Percentiles rank a stretch among this genome's conserved stretches.
Evolutionary conservation across 2,329 filamentous ascomycete genomes (phyloP).

Genomic region (Aspergillus aculeatinus): DNA sequence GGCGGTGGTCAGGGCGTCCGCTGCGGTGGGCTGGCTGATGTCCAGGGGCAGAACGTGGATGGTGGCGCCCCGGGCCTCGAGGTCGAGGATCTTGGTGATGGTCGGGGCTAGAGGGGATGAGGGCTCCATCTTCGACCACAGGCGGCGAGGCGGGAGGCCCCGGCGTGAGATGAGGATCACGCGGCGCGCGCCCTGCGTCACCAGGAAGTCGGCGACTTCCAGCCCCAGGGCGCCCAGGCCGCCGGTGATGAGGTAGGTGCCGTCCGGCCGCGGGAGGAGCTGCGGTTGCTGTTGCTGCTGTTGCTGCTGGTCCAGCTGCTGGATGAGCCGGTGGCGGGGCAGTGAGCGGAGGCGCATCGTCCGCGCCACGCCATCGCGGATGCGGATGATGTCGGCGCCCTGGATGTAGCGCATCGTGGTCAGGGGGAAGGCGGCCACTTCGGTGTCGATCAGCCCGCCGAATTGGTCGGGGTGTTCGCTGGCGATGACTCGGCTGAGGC

Average conservation of each 20-base stretch:
- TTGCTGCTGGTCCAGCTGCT: background rate
- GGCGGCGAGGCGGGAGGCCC: slow-evolving; percentile 34
- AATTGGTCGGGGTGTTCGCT: slow-evolving; percentile 24
- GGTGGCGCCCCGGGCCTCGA: slow-evolving; percentile 36
- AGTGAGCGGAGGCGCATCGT: slow-evolving; percentile 30
- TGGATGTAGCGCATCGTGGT: slow-evolving; percentile 41
- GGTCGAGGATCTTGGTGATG: slow-evolving; percentile 26
- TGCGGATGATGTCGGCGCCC: slow-evolving; percentile 38
- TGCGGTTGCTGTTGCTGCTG: background rate
- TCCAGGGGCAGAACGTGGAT: slow-evolving; percentile 38
- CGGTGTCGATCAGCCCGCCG: slow-evolving; percentile 42
- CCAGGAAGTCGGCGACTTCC: slow-evolving; percentile 37
- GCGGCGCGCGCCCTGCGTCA: slow-evolving; percentile 43
- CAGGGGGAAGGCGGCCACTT: slow-evolving; percentile 32
- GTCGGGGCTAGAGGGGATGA: slow-evolving; percentile 6
- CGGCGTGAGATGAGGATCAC: slow-evolving; percentile 44
- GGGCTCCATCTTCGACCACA: slow-evolving; percentile 24
- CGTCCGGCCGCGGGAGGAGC: slow-evolving; percentile 17
- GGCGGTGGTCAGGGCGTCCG: slow-evolving; percentile 19
- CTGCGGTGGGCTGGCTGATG: slow-evolving; percentile 28
- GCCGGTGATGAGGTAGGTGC: slow-evolving; percentile 48
- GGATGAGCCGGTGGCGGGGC: background rate
- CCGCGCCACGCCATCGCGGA: slow-evolving; percentile 40
- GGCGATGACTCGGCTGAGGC: background rate
- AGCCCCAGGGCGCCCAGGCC: slow-evolving; percentile 45